These are phyloP conservation scores for Wickerhamomyces strasburgensis DNA, from an alignment of 805 yeast species.

Conservation along the genomic window DNA sequence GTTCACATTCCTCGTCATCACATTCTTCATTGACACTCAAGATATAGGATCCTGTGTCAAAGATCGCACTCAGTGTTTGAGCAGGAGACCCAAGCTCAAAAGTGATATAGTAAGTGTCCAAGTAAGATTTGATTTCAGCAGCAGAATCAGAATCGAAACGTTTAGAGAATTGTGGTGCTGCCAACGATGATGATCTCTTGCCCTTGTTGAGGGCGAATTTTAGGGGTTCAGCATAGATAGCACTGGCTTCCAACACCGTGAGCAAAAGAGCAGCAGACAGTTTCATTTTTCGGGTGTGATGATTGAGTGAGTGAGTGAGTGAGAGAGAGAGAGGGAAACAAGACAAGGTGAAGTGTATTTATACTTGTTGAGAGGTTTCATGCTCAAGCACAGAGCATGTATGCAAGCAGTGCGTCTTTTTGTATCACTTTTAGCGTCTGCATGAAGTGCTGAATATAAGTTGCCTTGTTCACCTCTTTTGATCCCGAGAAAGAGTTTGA, in stretches of 20 bases:
- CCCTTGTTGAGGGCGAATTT: conserved; percentile 6
- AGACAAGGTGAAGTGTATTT: too few relatives aligned
- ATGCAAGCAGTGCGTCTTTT: too few relatives aligned
- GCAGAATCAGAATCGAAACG: conserved; percentile 4
- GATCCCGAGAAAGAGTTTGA: too few relatives aligned
- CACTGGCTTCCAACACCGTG: too few relatives aligned
- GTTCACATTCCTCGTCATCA: conserved; percentile 1
- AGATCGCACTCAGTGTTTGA: conserved; percentile 6
- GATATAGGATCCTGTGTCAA: conserved; percentile 21
- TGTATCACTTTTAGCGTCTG: too few relatives aligned
- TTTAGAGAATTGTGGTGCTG: conserved; percentile 1
- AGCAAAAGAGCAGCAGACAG: too few relatives aligned
- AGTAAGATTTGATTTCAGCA: background rate
- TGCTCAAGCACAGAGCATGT: too few relatives aligned
- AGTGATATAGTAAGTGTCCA: conserved; percentile 2
- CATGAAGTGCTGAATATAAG: too few relatives aligned
- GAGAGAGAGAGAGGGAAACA: background rate
- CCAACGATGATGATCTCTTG: too few relatives aligned
- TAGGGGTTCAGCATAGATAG: conserved; percentile 4
- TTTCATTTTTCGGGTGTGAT: too few relatives aligned
- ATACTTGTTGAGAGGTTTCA: too few relatives aligned
- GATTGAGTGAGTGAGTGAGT: background rate
- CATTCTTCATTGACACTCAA: conserved; percentile 6
- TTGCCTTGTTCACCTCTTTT: too few relatives aligned
- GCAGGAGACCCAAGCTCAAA: conserved; percentile 16